Conservation (phyloP, 2,329 filamentous ascomycete genomes). For the Onygena corvina region DNA sequence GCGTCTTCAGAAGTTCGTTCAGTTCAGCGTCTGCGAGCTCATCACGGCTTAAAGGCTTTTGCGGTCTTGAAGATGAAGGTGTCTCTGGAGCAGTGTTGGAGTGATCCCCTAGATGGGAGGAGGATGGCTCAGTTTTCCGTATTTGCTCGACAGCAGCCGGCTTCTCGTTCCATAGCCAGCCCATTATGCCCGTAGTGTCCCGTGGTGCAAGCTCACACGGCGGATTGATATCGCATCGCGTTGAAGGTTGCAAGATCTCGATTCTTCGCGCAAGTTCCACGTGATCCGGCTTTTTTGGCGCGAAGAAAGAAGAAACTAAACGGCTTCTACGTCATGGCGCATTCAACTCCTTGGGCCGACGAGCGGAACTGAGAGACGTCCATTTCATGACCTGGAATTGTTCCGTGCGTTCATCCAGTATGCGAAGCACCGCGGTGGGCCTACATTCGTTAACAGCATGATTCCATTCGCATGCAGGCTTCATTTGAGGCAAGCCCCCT, state of each 20-base stretch:
- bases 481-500: not conserved
- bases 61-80: not conserved
- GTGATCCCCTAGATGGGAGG: not conserved
- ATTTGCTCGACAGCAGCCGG: not conserved
- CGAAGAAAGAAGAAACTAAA: too few species aligned
- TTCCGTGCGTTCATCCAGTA: not conserved
- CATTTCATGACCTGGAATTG: not conserved
- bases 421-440: not conserved
- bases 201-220: not conserved
- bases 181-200: conserved; percentile 26
- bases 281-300: too few species aligned
- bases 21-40: conserved; percentile 45
- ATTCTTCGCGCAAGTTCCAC: too few species aligned
- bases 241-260: too few species aligned
- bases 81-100: not conserved
- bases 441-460: not conserved
- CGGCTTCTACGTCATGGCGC: not conserved
- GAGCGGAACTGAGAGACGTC: not conserved
- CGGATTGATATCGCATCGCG: not conserved
- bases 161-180: conserved; percentile 33
- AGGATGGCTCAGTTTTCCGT: not conserved
- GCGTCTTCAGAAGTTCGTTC: conserved; percentile 40
- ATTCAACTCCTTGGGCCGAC: not conserved
- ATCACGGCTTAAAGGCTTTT: conserved; percentile 22
- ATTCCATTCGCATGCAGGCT: not conserved